These are phyloP conservation scores for Citrus inodora DNA, from an alignment of 345 rosid species.

Conservation along the genomic window DNA sequence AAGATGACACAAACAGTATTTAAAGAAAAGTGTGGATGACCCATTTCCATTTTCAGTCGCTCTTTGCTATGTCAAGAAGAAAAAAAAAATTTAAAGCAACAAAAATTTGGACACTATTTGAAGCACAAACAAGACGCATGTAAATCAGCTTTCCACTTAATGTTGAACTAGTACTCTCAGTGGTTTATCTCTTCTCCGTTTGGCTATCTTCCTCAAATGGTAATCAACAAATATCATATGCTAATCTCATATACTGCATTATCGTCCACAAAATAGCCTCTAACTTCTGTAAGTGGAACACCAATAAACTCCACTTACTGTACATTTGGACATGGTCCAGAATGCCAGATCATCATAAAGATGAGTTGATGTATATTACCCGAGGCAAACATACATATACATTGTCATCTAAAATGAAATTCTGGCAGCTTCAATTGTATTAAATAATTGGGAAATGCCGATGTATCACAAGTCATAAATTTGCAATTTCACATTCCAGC, in stretches of 20 bases:
- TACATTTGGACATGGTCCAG: background rate
- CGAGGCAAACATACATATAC: background rate
- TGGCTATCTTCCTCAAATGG: background rate
- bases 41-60: background rate
- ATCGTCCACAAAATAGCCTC: background rate
- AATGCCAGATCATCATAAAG: background rate
- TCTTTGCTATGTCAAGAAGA: background rate
- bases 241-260: background rate
- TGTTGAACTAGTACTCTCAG: background rate
- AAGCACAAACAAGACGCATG: background rate
- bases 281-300: conserved; percentile 3
- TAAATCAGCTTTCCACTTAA: background rate
- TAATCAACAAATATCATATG: background rate
- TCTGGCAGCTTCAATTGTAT: background rate
- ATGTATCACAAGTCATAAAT: too few relatives aligned
- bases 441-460: background rate
- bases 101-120: background rate
- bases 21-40: background rate
- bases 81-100: background rate
- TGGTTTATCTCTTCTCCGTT: background rate
- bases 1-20: background rate
- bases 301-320: conserved; percentile 4
- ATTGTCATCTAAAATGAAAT: background rate
- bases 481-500: too few relatives aligned
- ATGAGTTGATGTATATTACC: background rate